Evolutionary conservation across 1,139 yeast species (phyloP).

Genomic region (Suhomyces kunorum): DNA sequence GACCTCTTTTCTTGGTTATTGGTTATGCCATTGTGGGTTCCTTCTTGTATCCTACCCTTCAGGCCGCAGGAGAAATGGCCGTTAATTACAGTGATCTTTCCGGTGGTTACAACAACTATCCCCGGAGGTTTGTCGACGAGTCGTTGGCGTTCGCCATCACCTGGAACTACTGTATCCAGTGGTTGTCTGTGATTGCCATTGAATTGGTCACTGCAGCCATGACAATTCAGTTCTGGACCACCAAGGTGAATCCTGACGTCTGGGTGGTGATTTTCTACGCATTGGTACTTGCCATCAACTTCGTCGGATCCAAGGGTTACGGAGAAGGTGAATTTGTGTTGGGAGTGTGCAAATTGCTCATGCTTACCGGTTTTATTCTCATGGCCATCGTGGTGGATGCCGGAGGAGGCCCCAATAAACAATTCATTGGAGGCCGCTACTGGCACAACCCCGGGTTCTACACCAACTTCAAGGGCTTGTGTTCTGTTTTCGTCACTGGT

Average conservation of each 20-base stretch:
- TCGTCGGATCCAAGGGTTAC: constrained; percentile 34
- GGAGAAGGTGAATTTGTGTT: constrained; percentile 38
- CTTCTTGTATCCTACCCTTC: constrained; percentile 42
- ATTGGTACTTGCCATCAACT: constrained; percentile 27
- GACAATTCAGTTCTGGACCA: constrained; percentile 37
- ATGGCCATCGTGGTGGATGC: constrained; percentile 33
- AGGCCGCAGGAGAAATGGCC: constrained; percentile 47
- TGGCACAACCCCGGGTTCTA: constrained; percentile 32
- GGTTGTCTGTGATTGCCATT: constrained; percentile 43
- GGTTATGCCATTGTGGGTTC: constrained; percentile 44
- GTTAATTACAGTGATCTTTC: constrained; percentile 41
- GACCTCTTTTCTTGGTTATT: constrained; percentile 37
- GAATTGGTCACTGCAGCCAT: constrained; percentile 44
- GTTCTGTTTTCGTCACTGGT: constrained; percentile 43
- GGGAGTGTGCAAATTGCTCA: constrained; percentile 24
- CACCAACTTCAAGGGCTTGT: constrained; percentile 40
- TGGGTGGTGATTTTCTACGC: constrained; percentile 32
- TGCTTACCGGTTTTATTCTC: constrained; percentile 30
- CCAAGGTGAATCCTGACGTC: constrained; percentile 29
- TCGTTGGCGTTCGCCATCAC: constrained; percentile 42
- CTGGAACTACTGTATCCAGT: constrained; percentile 47
- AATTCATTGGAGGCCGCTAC: constrained; percentile 34
- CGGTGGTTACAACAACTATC: constrained; percentile 45
- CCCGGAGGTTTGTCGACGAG: constrained; percentile 40
- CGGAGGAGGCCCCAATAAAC: constrained; percentile 28